Percentiles rank a stretch among this genome's conserved stretches.
phyloP scores from a whole-genome alignment of 306 rosid genomes.

The Prunus armeniaca region DNA sequence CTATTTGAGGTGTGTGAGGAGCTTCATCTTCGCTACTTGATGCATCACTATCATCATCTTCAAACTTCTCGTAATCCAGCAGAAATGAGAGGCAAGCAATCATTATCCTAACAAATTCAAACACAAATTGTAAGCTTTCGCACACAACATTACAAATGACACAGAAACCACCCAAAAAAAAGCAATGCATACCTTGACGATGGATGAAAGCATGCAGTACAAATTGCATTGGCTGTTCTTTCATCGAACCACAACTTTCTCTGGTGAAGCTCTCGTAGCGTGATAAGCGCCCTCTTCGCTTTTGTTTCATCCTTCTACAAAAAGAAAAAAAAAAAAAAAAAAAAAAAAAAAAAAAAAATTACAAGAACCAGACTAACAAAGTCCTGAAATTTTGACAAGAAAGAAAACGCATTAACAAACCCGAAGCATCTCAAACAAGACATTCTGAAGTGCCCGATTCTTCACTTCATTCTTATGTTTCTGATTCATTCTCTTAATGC shows the following conservation, averaged over 20 bases:
- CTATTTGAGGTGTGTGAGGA: constrained; percentile 50
- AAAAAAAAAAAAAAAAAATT: too few species aligned
- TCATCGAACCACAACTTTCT: constrained; percentile 85
- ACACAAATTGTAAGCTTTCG: constrained; percentile 7
- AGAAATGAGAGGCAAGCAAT: constrained; percentile 69
- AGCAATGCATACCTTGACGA: constrained; percentile 53
- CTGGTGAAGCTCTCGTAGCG: constrained; percentile 72
- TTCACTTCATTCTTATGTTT: constrained; percentile 72
- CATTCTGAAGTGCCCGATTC: constrained; percentile 77
- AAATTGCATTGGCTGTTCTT: constrained; percentile 86
- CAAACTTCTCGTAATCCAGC: constrained; percentile 87
- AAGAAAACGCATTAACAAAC: constrained; percentile 30
- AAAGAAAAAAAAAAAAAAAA: too few species aligned
- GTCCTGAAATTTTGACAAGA: not conserved
- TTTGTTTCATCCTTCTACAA: constrained; percentile 71
- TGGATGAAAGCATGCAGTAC: constrained; percentile 72
- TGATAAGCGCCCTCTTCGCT: constrained; percentile 69
- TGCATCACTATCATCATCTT: constrained; percentile 66
- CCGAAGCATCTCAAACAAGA: constrained; percentile 64
- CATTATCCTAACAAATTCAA: constrained; percentile 67
- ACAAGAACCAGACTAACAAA: not conserved
- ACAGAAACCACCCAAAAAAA: not conserved
- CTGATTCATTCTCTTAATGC: constrained; percentile 67
- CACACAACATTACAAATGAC: not conserved
- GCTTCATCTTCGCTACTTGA: constrained; percentile 61